Evolutionary conservation across 352 stramenopile species (phyloP), one percentile per base, ranked within the genome.

Genomic region (Pythium phragmitis): DNA sequence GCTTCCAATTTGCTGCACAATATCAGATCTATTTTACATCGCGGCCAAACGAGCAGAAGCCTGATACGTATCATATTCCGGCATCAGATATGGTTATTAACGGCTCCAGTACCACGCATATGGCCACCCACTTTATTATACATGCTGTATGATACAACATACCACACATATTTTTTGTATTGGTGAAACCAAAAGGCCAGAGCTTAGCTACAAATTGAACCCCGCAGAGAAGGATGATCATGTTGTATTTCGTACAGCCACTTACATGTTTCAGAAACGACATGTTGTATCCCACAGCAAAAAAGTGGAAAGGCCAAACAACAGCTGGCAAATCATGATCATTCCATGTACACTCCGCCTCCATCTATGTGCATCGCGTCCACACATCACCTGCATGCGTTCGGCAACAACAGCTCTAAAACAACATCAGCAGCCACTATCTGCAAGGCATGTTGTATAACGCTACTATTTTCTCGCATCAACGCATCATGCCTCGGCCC

Each of bases 121-220:
- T 21, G 21, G 21, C 21, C 21, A 21, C 21, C 21, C 21, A 21
- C 21, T 21, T 21, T 21, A 21, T 21, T 21, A 21, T 21, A 21
- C 21, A 21, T 21, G 21, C 1, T 21, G 21, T 21, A 21, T 21
- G 21, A 21, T 21, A 21, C 21, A 21, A 21, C 21, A 21, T 21
- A 21, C 21, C 21, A 21, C 21, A 21, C 21, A 21, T 21, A 21
- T 42, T 52, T 52, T 26, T 30, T 33, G 17, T 52, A 33, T 52
- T 33, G 46, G 17, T 52, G 16, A 30, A 16, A 52, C 26, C 42
- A 52, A 52, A 49, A 49, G n/a, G 1, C 43, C 9, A 7, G 43
- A 49, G 43, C 14, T 49, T 49, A 49, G 43, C 43, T 52, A 26
- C 46, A 52, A 52, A 33, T 26, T 52, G 46, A 52, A 13, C 30